Evolutionary conservation across 73 alveolate species (phyloP).

Genomic region (Effrenium voratum): DNA sequence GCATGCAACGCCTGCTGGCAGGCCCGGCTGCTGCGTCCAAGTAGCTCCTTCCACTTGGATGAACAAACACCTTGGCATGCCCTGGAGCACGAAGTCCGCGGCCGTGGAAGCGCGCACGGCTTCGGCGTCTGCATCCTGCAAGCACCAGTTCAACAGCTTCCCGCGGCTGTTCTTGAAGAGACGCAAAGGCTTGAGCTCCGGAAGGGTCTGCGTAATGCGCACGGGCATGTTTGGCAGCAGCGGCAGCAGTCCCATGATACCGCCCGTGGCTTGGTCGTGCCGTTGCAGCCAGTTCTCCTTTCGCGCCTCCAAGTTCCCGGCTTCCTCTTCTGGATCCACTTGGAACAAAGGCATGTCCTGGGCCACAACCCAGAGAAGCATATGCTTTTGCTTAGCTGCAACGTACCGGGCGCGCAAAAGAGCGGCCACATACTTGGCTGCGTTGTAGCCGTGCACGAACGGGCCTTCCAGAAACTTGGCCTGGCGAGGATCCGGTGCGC

Average conservation of each 20-base stretch:
- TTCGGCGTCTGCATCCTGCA: not conserved
- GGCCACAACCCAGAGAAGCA: not conserved
- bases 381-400: not conserved
- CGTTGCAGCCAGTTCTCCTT: too few relatives aligned
- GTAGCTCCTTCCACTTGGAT: not conserved
- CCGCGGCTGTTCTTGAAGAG: slow-evolving; percentile 13
- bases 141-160: not conserved
- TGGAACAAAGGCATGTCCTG: not conserved
- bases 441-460: not conserved
- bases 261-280: not conserved
- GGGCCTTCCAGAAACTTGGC: not conserved
- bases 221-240: not conserved
- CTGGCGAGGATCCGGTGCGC: too few relatives aligned
- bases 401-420: not conserved
- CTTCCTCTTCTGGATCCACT: not conserved
- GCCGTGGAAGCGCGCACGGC: not conserved
- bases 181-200: not conserved
- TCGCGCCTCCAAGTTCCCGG: not conserved
- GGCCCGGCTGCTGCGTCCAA: not conserved
- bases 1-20: not conserved
- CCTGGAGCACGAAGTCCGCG: not conserved
- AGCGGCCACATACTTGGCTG: not conserved
- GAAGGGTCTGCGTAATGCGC: not conserved
- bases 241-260: slow-evolving; percentile 5
- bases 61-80: not conserved